Evolutionary conservation across 225 moss, liverwort and hornwort genomes (phyloP), one percentile per base, ranked within the genome.

Genomic region (Physcomitrium patens): DNA sequence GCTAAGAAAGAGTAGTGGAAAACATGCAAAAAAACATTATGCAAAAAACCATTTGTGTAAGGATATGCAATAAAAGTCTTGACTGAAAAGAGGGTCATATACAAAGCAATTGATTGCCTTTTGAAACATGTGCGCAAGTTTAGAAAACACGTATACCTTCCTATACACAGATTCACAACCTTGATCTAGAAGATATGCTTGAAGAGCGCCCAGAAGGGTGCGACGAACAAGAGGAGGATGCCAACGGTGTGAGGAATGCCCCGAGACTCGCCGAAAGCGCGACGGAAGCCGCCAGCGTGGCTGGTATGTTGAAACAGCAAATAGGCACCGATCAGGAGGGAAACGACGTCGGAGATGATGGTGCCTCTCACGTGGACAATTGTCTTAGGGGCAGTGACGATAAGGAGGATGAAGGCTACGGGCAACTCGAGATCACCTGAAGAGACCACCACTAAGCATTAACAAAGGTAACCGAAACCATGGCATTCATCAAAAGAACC

Each of bases 351-450:
- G 8, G 70, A 26, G 17, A 45, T 0, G 15, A 0, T 2, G 19
- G 6, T 8, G 1, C 16, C 47, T 22, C 81, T 76, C 3, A 9
- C 0, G 42, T 46, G 10, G 1, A 82, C 76, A 26, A 89, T 72
- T 4, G 12, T 0, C 22, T 0, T 0, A 4, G 89, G 89, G 3
- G 89, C 83, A 1, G 79, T 79, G 26, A 89, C 89, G 19, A 86
- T 69, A n/a, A 89, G 86, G 42, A 89, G 83, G 52, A 89, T 77
- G 52, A 86, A 76, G 37, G 89, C 81, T 8, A 76, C 86, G 8
- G 89, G 89, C 9, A 89, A 41, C 75, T 89, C 89, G 19, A 89
- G 20, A 67, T 81, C 86, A 68, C 83, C 89, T 86, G 14, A 60
- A 80, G 3, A 31, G 22, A 6, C 31, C 67, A 63, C 1, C 3